Evolutionary conservation across 352 stramenopile genomes (phyloP).

Genomic region (Phytophthora fragariaefolia): DNA sequence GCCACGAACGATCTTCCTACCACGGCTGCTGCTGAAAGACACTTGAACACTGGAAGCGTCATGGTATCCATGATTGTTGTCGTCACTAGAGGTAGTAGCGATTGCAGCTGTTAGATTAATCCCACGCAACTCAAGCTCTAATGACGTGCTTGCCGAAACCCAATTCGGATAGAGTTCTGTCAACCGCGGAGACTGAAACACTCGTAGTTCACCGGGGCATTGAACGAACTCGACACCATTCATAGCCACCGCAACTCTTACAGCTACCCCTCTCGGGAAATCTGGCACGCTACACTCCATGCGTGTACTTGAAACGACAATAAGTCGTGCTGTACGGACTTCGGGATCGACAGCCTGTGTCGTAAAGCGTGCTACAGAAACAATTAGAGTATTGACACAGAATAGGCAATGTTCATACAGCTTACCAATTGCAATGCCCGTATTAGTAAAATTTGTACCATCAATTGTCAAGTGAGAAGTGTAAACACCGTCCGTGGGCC

Average conservation of each 20-base stretch:
- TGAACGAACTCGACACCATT: conserved; percentile 73
- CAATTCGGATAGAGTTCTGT: conserved; percentile 61
- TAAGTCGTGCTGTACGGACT: conserved; percentile 42
- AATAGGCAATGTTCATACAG: background rate
- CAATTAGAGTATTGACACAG: background rate
- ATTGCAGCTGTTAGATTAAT: conserved; percentile 60
- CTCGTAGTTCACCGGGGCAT: conserved; percentile 50
- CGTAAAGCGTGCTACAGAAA: conserved; percentile 47
- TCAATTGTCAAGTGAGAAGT: conserved; percentile 65
- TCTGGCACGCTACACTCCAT: conserved; percentile 73
- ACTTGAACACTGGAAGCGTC: conserved; percentile 43
- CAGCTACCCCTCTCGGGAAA: conserved; percentile 57
- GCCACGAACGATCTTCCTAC: conserved; percentile 30
- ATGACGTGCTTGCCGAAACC: conserved; percentile 45
- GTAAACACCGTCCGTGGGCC: conserved; percentile 64
- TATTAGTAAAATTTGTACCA: conserved; percentile 61
- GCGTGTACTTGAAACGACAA: conserved; percentile 45
- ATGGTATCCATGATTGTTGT: conserved; percentile 15
- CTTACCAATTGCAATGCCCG: conserved; percentile 56
- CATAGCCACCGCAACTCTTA: conserved; percentile 60
- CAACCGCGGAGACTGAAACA: conserved; percentile 69
- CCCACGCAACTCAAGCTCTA: conserved; percentile 51
- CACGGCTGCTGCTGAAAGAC: conserved; percentile 43
- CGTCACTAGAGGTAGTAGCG: background rate
- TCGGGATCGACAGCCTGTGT: conserved; percentile 42